Evolutionary conservation across 495 filamentous ascomycete species (phyloP), one percentile per base, ranked within the genome.

Genomic region (Penicillium canescens): DNA sequence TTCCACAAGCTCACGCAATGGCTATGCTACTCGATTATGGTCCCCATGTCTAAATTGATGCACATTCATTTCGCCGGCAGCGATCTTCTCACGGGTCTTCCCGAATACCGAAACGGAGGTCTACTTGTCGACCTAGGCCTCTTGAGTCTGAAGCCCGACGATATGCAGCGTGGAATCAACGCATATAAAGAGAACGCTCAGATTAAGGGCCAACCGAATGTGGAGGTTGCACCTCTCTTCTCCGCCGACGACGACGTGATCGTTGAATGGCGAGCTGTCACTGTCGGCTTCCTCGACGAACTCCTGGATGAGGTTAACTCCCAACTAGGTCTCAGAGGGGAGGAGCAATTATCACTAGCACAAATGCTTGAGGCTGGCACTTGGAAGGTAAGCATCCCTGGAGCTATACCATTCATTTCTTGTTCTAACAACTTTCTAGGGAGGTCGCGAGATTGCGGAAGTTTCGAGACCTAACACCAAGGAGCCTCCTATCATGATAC

Each of bases 381-480:
- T 56, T 89, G 86, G 86, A 98, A 98, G 88, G 93, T 96, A 52
- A 47, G 62, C 48, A 21, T 6, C 9, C 35, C 7, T 16, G 7
- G 11, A 44, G 14, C 23, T 23, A 42, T 50, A 20, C 6, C 31
- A 28, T 21, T 35, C 2, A 39, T 51, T 41, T 33, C 6, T 14
- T 42, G 54, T 57, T 38, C 62, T 79, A 67, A 80, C 53, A 39
- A 28, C 6, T 43, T 24, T 16, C 33, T 55, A 97, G 94, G 95
- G 93, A 65, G 94, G 94, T 51, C 84, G 94, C 65, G 94, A 98
- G 75, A 86, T 98, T 55, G 94, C 94, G 38, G 95, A 97, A 72
- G 89, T 97, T 46, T 95, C 89, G 50, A 80, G 94, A 55, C 94
- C 94, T 6, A 97, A 97, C 64, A 98, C 95, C 38, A 96, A 95